Evolutionary conservation across 2,329 filamentous ascomycete genomes (phyloP), one percentile per base, ranked within the genome.

Genomic region (Arthroderma uncinatum): DNA sequence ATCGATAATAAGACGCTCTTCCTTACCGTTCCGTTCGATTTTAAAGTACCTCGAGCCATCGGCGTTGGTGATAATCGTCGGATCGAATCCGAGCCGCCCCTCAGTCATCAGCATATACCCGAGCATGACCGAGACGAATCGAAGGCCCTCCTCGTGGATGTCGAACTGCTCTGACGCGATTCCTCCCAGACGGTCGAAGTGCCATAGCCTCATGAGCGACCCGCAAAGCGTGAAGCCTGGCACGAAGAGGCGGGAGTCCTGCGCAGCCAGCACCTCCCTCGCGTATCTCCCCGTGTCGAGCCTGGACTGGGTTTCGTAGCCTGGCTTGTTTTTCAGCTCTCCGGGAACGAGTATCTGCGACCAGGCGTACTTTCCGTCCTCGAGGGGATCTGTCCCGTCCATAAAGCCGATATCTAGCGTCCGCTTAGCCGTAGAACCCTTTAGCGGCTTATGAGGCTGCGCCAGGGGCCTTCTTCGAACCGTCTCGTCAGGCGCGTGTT

Each of bases 191-290:
- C 71, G 66, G 62, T 79, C 71, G 65, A 78, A 79, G 57, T 65
- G 66, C 75, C 67, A 79, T 57, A 78, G 61, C 50, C 73, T 70
- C 71, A 79, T 76, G 12, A 73, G 61, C 57, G 70, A 69, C 60
- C 74, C 68, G 57, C 69, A 79, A 12, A 79, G 58, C 2, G 75
- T 78, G 67, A 80, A 79, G 56, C 73, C 74, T 12, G 78, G 63
- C 56, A 76, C 70, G 60, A 78, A 79, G 23, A n/a, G 33, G 1
- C 56, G 58, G 7, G 19, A 34, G 25, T 56, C 58, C 53, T 60
- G 53, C 0, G 53, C 55, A 9, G 53, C 36, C 33, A 60, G 9
- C 12, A 60, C 58, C 44, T 60, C 58, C 34, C 56, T 40, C 2
- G 47, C 56, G 23, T 58, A 60, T 19, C 55, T 57, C 21, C 33